Percentiles rank a stretch among this genome's conserved stretches.
These are phyloP conservation scores for Solanum chiquidenum DNA, from an alignment of 257 asterid species.

Conservation along the genomic window DNA sequence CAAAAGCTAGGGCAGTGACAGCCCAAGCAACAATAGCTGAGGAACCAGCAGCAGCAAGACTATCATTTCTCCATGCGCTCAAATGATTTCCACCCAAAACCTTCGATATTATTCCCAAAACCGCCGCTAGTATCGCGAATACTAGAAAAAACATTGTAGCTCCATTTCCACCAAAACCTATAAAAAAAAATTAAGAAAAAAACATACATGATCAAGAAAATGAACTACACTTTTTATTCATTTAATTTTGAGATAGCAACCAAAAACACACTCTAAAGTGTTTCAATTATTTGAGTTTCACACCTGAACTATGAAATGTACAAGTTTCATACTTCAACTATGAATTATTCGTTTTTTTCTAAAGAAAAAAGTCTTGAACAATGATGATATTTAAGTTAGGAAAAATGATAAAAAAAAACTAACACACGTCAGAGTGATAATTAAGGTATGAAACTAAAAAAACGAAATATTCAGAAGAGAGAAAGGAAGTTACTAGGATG, in stretches of 20 bases:
- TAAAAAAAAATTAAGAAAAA: not conserved
- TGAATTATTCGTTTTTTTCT: no score
- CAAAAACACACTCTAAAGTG: not conserved
- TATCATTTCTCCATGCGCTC: slow-evolving; percentile 72
- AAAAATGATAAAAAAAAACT: no score
- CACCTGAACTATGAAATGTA: no score
- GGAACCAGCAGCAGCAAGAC: slow-evolving; percentile 79
- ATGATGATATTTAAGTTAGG: no score
- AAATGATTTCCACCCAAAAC: slow-evolving; percentile 67
- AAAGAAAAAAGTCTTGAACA: no score
- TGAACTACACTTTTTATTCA: not conserved
- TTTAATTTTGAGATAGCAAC: no score
- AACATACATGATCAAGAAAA: not conserved
- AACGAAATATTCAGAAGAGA: not conserved
- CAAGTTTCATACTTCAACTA: no score
- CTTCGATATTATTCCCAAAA: slow-evolving; percentile 65
- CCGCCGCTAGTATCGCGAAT: slow-evolving; percentile 55
- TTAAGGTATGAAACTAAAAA: no score
- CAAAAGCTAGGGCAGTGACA: slow-evolving; percentile 64
- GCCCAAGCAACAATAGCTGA: slow-evolving; percentile 75
- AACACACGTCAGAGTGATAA: no score
- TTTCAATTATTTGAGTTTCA: not conserved
- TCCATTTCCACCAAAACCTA: slow-evolving; percentile 83
- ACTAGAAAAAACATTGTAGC: slow-evolving; percentile 60
- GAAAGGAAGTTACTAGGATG: slow-evolving; percentile 56